Base-by-base conservation (phyloP, 169 alveolate genomes). In the Blepharisma undulans region DNA sequence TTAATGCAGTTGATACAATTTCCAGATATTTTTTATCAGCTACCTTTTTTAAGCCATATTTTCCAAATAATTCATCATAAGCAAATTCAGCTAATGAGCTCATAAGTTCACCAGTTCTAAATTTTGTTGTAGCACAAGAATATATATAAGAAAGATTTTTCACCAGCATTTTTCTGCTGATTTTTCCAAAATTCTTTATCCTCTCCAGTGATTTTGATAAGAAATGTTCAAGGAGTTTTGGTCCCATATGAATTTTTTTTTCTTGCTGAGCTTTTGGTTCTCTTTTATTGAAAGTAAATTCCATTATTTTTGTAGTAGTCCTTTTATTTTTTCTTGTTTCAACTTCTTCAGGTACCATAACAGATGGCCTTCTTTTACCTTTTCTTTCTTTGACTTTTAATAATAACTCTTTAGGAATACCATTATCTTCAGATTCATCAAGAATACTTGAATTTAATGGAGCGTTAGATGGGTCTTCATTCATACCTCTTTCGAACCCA, bases 31-130 rank as follows among this genome's bases (percentile, higher is more conserved):
- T 92, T 85, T 90, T 92, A 48, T 90, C 93, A 25, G 93, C 93
- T 16, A 92, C 94, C 71, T 88, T 89, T 76, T 92, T 92, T 25
- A 90, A 88, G n/a, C 95, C 95, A 80, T 87, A 92, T 59, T 88
- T 92, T 18, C 84, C 30, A 89, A 85, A 87, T 30, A 92, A 87
- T 22, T 34, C 84, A 76, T 92, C 95, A 80, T 90, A 90, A 5
- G 87, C 85, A 76, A 74, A 87, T 29, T 85, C 93, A n/a, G 61
- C 32, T 14, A 92, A 82, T 18, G 80, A 25, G 8, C 36, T 36
- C 1, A 21, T 22, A 30, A 82, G 32, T 6, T 82, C 89, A 1
- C 32, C 60, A 27, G 60, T 27, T 21, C 18, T 25, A 27, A 27
- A 12, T 14, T 78, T 82, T 21, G 30, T 30, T 21, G n/a, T 22